Conservation (phyloP, 192 early-diverging fungal species). For the Phycomyces nitens region DNA sequence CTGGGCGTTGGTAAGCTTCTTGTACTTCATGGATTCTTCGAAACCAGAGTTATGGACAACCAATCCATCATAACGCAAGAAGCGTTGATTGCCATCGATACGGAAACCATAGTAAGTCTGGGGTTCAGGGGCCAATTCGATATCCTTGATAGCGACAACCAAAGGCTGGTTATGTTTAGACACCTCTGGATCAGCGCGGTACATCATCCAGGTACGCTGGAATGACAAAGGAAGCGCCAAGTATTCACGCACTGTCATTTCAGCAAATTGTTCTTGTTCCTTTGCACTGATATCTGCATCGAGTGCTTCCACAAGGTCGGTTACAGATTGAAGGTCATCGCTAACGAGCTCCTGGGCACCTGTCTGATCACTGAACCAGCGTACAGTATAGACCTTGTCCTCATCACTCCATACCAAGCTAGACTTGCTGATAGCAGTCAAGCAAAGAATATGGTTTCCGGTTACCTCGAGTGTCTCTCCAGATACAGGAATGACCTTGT, state of each 20-base stretch:
- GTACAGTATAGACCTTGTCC: constrained; percentile 2
- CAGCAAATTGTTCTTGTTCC: not conserved
- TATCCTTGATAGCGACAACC: not conserved
- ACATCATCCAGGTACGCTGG: not conserved
- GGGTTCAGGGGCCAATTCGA: constrained; percentile 10
- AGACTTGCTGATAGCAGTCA: constrained; percentile 10
- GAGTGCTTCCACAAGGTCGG: constrained; percentile 9
- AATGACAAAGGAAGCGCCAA: not conserved
- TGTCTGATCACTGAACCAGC: not conserved
- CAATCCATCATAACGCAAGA: constrained; percentile 41
- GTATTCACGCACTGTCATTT: constrained; percentile 27
- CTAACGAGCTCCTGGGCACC: constrained; percentile 16
- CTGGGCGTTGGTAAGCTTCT: constrained; percentile 98
- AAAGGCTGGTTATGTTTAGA: too few relatives aligned
- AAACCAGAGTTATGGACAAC: constrained; percentile 49
- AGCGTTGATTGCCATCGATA: constrained; percentile 51
- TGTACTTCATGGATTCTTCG: constrained; percentile 88
- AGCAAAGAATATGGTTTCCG: constrained; percentile 38
- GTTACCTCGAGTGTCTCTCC: constrained; percentile 28
- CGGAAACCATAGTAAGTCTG: constrained; percentile 42
- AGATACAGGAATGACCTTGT: constrained; percentile 18
- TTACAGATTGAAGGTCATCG: not conserved
- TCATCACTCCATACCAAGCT: constrained; percentile 15
- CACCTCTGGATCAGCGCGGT: not conserved
- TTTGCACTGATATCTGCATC: constrained; percentile 7